Base-by-base conservation (phyloP, 192 early-diverging fungal genomes). In the Chytriomyces sp. region DNA sequence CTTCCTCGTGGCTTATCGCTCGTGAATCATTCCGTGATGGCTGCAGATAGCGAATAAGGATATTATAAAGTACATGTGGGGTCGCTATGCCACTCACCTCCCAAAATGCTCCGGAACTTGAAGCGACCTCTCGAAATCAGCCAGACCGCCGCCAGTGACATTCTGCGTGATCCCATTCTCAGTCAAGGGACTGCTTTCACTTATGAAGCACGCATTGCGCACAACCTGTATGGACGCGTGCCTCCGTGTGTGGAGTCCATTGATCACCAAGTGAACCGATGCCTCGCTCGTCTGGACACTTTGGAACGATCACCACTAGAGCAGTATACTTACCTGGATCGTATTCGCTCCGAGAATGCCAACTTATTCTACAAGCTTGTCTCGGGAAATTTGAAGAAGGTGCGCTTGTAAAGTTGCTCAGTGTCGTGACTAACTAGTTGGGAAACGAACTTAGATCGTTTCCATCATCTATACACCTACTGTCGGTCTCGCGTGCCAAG, bases 331-430 rank as follows among this genome's bases (percentile, higher is more conserved):
- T 96, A 93, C 79, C 81, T 97, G 76, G 87, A 91, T 56, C 86
- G 90, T 78, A 82, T 97, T 76, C 85, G 90, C 70, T 92, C 87
- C 73, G 92, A 91, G 61, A 88, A 95, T 77, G 64, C 85, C 52
- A 83, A 85, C 59, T 83, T 97, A 64, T 97, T 97, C 80, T 97
- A 97, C 78, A 84, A 87, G 52, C 68, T 93, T 53, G 78, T 95
- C 55, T 76, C 86, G 53, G 84, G 90, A 34, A 85, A 97, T 62
- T 82, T 80, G 40, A 69, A 66, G 30, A 72, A 74, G n/a, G 34
- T 34, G 59, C 37, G 5, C 14, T 4, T 17, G 60, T 39, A 1
- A 49, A 25, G 8, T 49, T 19, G 3, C 10, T 49, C 2, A 0
- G 17, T 33, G 8, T 52, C 31, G 28, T 49, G 28, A 17, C 4